Percentiles rank a stretch among this genome's conserved stretches.
Conservation (phyloP, 129 eudicot genomes). For the Pseudognaphalium luteoalbum region DNA sequence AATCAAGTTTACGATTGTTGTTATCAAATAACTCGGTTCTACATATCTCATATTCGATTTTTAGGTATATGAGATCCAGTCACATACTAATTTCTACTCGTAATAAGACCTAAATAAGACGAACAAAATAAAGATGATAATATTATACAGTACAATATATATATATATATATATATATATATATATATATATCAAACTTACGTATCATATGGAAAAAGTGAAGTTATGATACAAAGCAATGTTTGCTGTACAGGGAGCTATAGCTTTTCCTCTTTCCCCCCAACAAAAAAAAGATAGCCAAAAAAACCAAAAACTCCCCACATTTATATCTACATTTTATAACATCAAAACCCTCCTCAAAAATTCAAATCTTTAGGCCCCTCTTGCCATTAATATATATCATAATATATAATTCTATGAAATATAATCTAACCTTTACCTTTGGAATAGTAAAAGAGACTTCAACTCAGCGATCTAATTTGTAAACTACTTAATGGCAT, state of each 20-base stretch:
- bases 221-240: conserved; percentile 49
- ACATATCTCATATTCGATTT: not conserved
- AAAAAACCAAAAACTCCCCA: conserved; percentile 51
- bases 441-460: conserved; percentile 6
- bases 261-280: conserved; percentile 30
- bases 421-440: conserved; percentile 1
- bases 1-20: not conserved
- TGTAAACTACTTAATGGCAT: conserved; percentile 54
- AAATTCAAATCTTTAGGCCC: conserved; percentile 41
- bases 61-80: not conserved
- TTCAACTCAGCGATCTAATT: not conserved
- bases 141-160: conserved; percentile 28
- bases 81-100: not conserved
- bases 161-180: conserved; percentile 26
- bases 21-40: not conserved
- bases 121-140: not conserved
- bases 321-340: conserved; percentile 51
- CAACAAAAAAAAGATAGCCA: conserved; percentile 28
- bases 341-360: conserved; percentile 36
- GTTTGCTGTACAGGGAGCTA: conserved; percentile 49
- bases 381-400: conserved; percentile 35
- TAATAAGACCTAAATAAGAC: not conserved
- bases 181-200: conserved; percentile 32
- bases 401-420: conserved; percentile 25
- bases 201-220: conserved; percentile 37